phyloP scores from a whole-genome alignment of 345 rosid genomes.

The Hypericum androsaemum region DNA sequence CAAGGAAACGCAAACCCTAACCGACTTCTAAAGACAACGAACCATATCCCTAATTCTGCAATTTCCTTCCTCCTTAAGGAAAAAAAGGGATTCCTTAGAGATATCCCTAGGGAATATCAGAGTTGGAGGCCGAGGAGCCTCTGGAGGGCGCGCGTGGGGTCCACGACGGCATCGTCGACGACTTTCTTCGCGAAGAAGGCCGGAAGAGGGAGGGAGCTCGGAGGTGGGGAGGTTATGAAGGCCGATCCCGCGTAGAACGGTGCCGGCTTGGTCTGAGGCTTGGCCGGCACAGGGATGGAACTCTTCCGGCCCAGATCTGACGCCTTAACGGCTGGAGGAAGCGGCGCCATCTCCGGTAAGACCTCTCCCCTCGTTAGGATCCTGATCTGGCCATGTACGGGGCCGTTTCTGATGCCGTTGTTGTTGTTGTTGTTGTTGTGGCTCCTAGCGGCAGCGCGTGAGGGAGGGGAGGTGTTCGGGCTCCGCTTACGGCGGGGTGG shows the following conservation, averaged over 20 bases:
- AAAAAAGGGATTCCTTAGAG: slow-evolving; percentile 1
- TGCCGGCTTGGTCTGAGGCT: not conserved
- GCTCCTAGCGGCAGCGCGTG: slow-evolving; percentile 5
- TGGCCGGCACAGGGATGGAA: too few relatives aligned
- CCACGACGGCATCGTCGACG: slow-evolving; percentile 12
- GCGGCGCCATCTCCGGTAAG: slow-evolving; percentile 19
- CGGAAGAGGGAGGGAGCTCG: slow-evolving; percentile 82
- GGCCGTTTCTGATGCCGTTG: slow-evolving; percentile 26
- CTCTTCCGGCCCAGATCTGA: too few relatives aligned
- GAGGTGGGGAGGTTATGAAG: slow-evolving; percentile 73
- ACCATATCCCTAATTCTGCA: not conserved
- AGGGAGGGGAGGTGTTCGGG: slow-evolving; percentile 20
- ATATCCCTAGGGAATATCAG: slow-evolving; percentile 10
- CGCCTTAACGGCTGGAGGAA: too few relatives aligned
- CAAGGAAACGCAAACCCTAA: not conserved
- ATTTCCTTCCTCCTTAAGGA: slow-evolving; percentile 4
- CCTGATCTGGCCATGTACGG: too few relatives aligned
- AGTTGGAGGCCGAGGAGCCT: slow-evolving; percentile 42
- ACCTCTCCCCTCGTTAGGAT: slow-evolving; percentile 37
- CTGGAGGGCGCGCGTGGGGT: slow-evolving; percentile 43
- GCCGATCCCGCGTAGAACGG: slow-evolving; percentile 67
- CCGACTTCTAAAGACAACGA: not conserved
- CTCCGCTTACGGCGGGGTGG: slow-evolving; percentile 37
- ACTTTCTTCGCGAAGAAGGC: slow-evolving; percentile 45
- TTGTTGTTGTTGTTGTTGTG: not conserved